A percentile compares a stretch with the other conserved stretches of the same genome.
These are phyloP conservation scores for Fragaria iinumae DNA, from an alignment of 306 rosid species.

Conservation along the genomic window DNA sequence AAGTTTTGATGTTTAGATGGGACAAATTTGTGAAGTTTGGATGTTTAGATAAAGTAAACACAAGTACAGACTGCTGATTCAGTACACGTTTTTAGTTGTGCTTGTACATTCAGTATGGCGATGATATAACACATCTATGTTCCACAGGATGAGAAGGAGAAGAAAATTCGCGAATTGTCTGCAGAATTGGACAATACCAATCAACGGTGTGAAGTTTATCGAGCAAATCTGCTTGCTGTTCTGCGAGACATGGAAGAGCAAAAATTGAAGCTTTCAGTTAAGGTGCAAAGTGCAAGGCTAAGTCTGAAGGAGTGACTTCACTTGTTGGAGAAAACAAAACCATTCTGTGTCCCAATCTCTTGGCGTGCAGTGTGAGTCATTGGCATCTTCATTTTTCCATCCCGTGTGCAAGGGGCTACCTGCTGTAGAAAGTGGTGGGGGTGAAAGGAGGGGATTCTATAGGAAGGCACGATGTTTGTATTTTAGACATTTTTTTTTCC, in stretches of 20 bases:
- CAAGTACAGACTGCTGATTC: neutral
- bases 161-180: slow-evolving; percentile 66
- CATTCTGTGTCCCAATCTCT: slow-evolving; percentile 7
- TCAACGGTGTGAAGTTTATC: slow-evolving; percentile 82
- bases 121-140: slow-evolving; percentile 15
- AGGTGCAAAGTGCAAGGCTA: slow-evolving; percentile 92
- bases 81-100: neutral
- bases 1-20: neutral
- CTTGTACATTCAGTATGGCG: neutral
- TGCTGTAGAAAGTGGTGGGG: neutral
- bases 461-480: slow-evolving; percentile 2
- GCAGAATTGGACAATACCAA: slow-evolving; percentile 68
- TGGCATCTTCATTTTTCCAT: neutral
- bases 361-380: neutral
- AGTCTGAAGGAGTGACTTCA: slow-evolving; percentile 71
- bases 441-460: neutral
- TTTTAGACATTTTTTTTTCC: neutral
- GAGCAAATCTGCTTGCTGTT: slow-evolving; percentile 77
- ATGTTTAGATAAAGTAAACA: neutral
- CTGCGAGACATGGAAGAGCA: slow-evolving; percentile 95
- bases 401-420: neutral
- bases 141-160: slow-evolving; percentile 72
- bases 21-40: no score
- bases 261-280: slow-evolving; percentile 79
- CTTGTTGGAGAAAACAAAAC: slow-evolving; percentile 9